Base-by-base conservation (phyloP, 2,329 filamentous ascomycete species). In the Exophiala lecanii-corni region DNA sequence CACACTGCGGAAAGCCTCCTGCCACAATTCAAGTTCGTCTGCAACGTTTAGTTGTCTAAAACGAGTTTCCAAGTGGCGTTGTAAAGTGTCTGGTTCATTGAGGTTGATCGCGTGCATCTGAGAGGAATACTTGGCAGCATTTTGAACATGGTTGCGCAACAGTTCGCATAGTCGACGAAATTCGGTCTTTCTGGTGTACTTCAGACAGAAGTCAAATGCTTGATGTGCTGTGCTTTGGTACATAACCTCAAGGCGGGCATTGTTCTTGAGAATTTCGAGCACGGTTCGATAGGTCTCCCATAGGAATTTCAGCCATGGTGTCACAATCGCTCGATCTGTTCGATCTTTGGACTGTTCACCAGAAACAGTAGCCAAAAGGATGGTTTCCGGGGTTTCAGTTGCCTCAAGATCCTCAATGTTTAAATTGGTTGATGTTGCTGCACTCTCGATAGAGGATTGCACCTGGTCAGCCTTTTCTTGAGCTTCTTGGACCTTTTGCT, bases 61-160 rank as follows among this genome's bases (percentile, higher is more conserved):
- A 57, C 92, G 88, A 39, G 92, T 98, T 69, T 98, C 92, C 38
- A 98, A 75, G 66, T 98, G 92, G 57, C 92, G 87, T 72, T 98
- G 92, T 41, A 98, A 78, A 21, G 92, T 98, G 64, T 98, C 92
- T 13, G 92, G 86, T 60, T 98, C 92, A 67, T 88, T 97, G 53
- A 98, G 75, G 73, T 98, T 98, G 74, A 98, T 98, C 58, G 92
- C 92, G 66, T 97, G 91, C 86, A 97, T 96, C 78, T 97, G 92
- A 53, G 89, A 82, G 34, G 91, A 95, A 73, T 97, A 98, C 72
- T 98, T 98, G 74, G 92, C 91, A 40, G 92, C 92, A 65, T 94
- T 98, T 73, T 96, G 91, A 53, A 98, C 84, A 74, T 98, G 92
- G 73, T 98, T 98, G 59, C 92, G 86, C 52, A 98, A 84, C 53